Evolutionary conservation across 352 stramenopile genomes (phyloP).

Genomic region (Globisporangium cederbergense): DNA sequence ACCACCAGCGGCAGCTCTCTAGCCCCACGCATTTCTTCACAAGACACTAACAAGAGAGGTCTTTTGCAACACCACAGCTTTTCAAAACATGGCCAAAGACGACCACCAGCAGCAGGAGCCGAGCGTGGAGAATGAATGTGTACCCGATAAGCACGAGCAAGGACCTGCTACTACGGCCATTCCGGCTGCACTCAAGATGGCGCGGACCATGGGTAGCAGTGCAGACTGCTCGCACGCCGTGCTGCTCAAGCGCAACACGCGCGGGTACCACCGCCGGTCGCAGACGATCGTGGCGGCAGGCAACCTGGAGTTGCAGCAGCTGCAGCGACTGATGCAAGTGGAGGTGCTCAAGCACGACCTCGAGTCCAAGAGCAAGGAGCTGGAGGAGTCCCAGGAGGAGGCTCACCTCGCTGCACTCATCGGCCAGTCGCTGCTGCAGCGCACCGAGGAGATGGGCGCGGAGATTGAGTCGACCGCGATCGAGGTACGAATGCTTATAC

Average conservation of each 20-base stretch:
- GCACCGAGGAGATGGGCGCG: slow-evolving; percentile 46
- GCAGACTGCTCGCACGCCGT: background rate
- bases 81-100: background rate
- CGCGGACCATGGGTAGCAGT: background rate
- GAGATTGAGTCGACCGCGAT: slow-evolving; percentile 30
- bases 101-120: background rate
- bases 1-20: background rate
- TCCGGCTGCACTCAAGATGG: background rate
- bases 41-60: background rate
- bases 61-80: background rate
- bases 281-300: slow-evolving; percentile 35
- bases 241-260: slow-evolving; percentile 11
- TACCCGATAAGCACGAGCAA: background rate
- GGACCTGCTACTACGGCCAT: background rate
- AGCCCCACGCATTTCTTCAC: background rate
- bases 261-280: slow-evolving; percentile 24
- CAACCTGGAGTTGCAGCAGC: slow-evolving; percentile 30
- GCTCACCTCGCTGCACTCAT: slow-evolving; percentile 43
- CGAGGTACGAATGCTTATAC: slow-evolving; percentile 6
- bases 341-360: slow-evolving; percentile 47
- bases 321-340: slow-evolving; percentile 37
- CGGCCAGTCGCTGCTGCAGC: slow-evolving; percentile 41
- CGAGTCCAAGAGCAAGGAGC: slow-evolving; percentile 41
- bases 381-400: slow-evolving; percentile 49
- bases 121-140: background rate